Base-by-base conservation (phyloP, 257 asterid species). In the Scutellaria baicalensis region DNA sequence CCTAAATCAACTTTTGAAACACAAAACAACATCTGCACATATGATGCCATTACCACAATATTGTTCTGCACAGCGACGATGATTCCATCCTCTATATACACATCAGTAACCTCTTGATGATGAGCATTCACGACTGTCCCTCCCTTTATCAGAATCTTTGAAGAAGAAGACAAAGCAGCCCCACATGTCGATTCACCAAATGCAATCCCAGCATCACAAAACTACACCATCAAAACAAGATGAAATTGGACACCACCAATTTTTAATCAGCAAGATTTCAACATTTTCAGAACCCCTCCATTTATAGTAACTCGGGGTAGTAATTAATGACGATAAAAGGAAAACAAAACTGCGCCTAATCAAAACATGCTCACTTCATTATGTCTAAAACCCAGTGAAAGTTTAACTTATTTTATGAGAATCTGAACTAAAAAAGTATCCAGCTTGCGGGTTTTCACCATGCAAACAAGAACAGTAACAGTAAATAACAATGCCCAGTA, bases 51-150 rank as follows among this genome's bases (percentile, higher is more conserved):
- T 91, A 91, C 99, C 96, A 59, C 49, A 58, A 93, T 84, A 69
- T 82, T 83, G 13, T 78, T 83, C 77, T 85, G 83, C 69, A 93
- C 96, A 0, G 81, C 86, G 48, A 74, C 81, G 62, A 93, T 82
- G 66, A 84, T 62, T 36, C 96, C 99, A 78, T 93, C 85, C 69
- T 91, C 96, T 44, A 93, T 73, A 67, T 89, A 91, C 45, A 93
- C 96, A 82, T 93, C 97, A 45, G 96, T 86, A 66, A 80, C 77
- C 80, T 93, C 87, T 78, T 86, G 92, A 79, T 82, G 93, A 72
- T 93, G 93, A 74, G 97, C 89, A 85, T 93, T 93, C 80, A 93
- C 97, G 64, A 93, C 96, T 1, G 87, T 87, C 50, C 99, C 99
- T 54, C 96, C 99, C 84, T 86, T 93, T 9, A 93, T 79, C 91